Conservation (phyloP, 2,329 filamentous ascomycete genomes). For the Paecilomyces formosus region DNA sequence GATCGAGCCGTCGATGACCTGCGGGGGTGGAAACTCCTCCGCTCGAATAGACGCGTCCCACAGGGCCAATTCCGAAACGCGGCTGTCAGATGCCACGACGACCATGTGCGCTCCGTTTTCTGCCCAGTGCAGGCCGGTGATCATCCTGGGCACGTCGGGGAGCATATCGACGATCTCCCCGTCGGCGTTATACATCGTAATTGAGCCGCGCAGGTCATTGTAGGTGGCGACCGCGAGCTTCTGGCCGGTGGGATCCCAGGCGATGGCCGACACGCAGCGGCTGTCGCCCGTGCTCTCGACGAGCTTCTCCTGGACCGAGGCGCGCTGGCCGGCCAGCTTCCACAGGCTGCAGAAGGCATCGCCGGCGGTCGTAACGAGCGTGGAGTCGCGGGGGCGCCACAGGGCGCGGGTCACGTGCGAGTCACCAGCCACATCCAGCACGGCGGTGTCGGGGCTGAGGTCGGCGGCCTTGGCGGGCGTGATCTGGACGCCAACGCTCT, state of each 20-base stretch:
- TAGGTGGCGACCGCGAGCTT: slow-evolving; percentile 42
- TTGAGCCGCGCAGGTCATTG: slow-evolving; percentile 33
- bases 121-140: slow-evolving; percentile 38
- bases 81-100: slow-evolving; percentile 36
- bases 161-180: slow-evolving; percentile 39
- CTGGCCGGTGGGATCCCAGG: slow-evolving; percentile 38
- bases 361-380: slow-evolving; percentile 34
- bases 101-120: slow-evolving; percentile 30
- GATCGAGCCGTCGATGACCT: slow-evolving; percentile 29
- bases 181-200: slow-evolving; percentile 37
- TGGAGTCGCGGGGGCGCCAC: slow-evolving; percentile 40
- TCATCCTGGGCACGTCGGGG: slow-evolving; percentile 37
- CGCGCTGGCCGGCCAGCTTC: slow-evolving; percentile 26
- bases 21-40: slow-evolving; percentile 28
- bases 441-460: slow-evolving; percentile 36
- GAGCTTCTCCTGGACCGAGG: slow-evolving; percentile 24
- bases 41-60: slow-evolving; percentile 35
- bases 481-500: slow-evolving; percentile 42
- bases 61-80: slow-evolving; percentile 33
- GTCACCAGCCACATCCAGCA: slow-evolving; percentile 29
- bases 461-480: slow-evolving; percentile 41
- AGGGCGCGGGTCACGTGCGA: slow-evolving; percentile 33
- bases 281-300: slow-evolving; percentile 24
- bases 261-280: slow-evolving; percentile 35
- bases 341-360: slow-evolving; percentile 40